Evolutionary conservation across 1,284 basidiomycete species (phyloP).

Genomic region (Tilletia caries): DNA sequence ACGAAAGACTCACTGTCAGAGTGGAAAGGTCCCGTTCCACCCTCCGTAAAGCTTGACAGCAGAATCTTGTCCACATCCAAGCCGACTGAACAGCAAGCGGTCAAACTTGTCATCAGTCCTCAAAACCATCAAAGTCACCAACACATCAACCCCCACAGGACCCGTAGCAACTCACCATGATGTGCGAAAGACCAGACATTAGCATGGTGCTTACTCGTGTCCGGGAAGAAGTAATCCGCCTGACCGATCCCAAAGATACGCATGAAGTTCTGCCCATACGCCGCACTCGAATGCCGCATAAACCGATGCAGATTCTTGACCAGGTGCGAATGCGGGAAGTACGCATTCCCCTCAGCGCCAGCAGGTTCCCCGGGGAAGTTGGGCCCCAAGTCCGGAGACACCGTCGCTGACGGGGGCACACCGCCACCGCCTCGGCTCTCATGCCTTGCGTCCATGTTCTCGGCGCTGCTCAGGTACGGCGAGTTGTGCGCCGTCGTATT

Average conservation of each 20-base stretch:
- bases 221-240: constrained; percentile 57
- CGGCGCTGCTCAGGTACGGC: constrained; percentile 1
- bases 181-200: constrained; percentile 54
- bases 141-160: background rate
- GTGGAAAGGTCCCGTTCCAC: constrained; percentile 34
- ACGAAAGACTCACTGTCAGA: constrained; percentile 22
- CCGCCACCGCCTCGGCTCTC: constrained; percentile 20
- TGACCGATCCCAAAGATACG: constrained; percentile 58
- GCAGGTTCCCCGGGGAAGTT: background rate
- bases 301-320: constrained; percentile 58
- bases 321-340: constrained; percentile 57
- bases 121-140: no score
- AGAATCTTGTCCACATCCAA: constrained; percentile 58
- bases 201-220: constrained; percentile 56
- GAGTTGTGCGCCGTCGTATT: constrained; percentile 20
- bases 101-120: background rate
- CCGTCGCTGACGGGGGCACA: background rate
- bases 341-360: constrained; percentile 13
- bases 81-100: constrained; percentile 42
- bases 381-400: background rate
- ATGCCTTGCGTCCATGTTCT: no score
- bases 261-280: constrained; percentile 55
- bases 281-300: constrained; percentile 55
- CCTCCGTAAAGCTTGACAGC: constrained; percentile 58
- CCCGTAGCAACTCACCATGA: background rate